Evolutionary conservation across 2,329 filamentous ascomycete species (phyloP), one percentile per base, ranked within the genome.

Genomic region (Xylariaceae sp.): DNA sequence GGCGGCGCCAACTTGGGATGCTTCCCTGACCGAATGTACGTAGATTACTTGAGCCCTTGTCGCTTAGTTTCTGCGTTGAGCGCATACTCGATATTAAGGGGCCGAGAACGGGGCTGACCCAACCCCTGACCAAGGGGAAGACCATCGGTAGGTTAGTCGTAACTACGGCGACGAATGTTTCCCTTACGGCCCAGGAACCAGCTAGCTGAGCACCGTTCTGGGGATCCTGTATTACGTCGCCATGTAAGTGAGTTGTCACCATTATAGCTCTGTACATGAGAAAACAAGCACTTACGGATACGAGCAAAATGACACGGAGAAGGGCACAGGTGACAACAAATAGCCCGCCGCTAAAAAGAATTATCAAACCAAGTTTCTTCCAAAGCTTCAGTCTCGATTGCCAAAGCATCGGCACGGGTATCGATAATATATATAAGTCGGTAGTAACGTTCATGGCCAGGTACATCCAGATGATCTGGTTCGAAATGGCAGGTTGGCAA

Each of bases 351-450:
- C 74, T 68, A 19, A 77, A 71, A 0, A 78, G 66, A 14, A 74
- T 57, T 0, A 67, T 75, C 2, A 71, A 70, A 0, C 71, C 73
- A 14, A 71, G 60, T 55, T 78, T 79, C 59, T 75, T 75, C 4
- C 60, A 40, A 10, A 66, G 64, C 7, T 66, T 70, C 59, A 78
- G 67, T 7, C 60, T 71, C 3, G 74, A 72, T 49, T 68, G 67
- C 71, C 73, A 78, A 1, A 76, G 70, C 70, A 85, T 81, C 1
- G 83, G 82, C 3, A 84, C 72, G 0, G 83, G 82, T 40, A 86
- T 85, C 23, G 77, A 77, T 53, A 86, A 79, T n/a, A 86, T 73
- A 60, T 86, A 86, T 1, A 84, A 49, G 60, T 87, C 84, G 2
- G 83, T 87, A 1, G 72, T 61, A 2, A 84, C 76, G 59, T 85